A percentile compares a stretch with the other conserved stretches of the same genome.
Evolutionary conservation across 176 grass and related monocot genomes (phyloP).

Genomic region (Triticum urartu): DNA sequence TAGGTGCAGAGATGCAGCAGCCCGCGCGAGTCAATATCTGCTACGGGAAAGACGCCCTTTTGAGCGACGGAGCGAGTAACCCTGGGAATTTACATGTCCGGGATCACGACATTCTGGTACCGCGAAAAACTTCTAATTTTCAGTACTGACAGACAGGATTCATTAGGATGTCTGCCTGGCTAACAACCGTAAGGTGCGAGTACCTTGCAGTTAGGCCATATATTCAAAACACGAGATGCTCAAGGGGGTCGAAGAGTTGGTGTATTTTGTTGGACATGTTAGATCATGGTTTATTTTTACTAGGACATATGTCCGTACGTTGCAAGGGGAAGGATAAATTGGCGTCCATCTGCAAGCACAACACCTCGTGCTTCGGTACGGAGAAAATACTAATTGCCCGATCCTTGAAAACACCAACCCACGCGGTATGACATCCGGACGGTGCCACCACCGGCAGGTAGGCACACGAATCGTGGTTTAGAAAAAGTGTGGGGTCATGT

Average conservation of each 20-base stretch:
- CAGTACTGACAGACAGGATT: neutral
- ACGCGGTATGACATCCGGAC: too few relatives aligned
- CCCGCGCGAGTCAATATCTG: constrained; percentile 14
- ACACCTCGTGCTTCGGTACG: too few relatives aligned
- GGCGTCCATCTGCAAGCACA: too few relatives aligned
- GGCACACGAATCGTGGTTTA: too few relatives aligned
- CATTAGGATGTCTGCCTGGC: neutral
- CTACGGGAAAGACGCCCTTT: neutral
- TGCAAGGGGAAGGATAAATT: too few relatives aligned
- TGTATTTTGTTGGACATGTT: neutral
- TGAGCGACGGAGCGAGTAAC: neutral
- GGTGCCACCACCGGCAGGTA: too few relatives aligned
- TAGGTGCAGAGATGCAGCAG: neutral
- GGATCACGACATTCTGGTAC: neutral
- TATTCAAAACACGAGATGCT: neutral
- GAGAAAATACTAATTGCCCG: too few relatives aligned
- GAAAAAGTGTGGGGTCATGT: too few relatives aligned
- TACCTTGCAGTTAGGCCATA: neutral
- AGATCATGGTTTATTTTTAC: neutral
- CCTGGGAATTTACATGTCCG: neutral
- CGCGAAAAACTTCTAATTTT: neutral
- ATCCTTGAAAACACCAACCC: too few relatives aligned
- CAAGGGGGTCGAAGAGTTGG: neutral
- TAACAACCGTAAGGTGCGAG: neutral
- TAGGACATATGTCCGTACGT: too few relatives aligned